Conservation (phyloP, 805 yeast species). For the Schwanniomyces vanrijiae region DNA sequence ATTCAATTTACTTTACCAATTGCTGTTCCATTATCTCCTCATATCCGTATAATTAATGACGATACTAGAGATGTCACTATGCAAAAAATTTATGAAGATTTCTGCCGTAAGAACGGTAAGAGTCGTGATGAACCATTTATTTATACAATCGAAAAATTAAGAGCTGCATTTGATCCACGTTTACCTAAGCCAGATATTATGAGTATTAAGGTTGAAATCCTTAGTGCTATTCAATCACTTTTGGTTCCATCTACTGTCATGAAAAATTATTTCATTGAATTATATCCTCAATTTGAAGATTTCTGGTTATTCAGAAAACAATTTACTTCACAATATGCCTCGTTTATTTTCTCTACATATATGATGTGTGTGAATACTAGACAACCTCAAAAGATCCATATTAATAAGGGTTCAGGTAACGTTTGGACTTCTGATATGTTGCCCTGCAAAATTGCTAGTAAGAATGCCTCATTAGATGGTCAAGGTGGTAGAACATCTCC, state of each 20-base stretch:
- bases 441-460: slow-evolving; percentile 77
- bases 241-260: slow-evolving; percentile 83
- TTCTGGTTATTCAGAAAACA: slow-evolving; percentile 97
- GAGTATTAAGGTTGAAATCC: slow-evolving; percentile 86
- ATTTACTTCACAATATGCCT: slow-evolving; percentile 91
- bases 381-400: slow-evolving; percentile 89
- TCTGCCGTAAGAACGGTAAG: slow-evolving; percentile 69
- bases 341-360: slow-evolving; percentile 87
- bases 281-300: slow-evolving; percentile 80
- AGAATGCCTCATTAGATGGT: slow-evolving; percentile 47
- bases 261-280: slow-evolving; percentile 69
- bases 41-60: slow-evolving; percentile 84
- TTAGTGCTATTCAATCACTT: slow-evolving; percentile 84
- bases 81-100: slow-evolving; percentile 84
- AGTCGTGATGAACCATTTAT: slow-evolving; percentile 89
- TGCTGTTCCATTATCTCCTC: slow-evolving; percentile 93
- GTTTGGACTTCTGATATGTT: slow-evolving; percentile 96
- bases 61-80: slow-evolving; percentile 73
- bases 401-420: slow-evolving; percentile 78
- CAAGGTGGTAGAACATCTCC: slow-evolving; percentile 65
- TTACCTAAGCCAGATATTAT: slow-evolving; percentile 90
- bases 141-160: slow-evolving; percentile 77
- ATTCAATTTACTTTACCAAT: slow-evolving; percentile 83
- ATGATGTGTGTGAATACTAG: slow-evolving; percentile 92
- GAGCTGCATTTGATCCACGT: slow-evolving; percentile 91